These are phyloP conservation scores for Periconia macrospinosa DNA, from an alignment of 2,329 filamentous ascomycete species.

Conservation along the genomic window DNA sequence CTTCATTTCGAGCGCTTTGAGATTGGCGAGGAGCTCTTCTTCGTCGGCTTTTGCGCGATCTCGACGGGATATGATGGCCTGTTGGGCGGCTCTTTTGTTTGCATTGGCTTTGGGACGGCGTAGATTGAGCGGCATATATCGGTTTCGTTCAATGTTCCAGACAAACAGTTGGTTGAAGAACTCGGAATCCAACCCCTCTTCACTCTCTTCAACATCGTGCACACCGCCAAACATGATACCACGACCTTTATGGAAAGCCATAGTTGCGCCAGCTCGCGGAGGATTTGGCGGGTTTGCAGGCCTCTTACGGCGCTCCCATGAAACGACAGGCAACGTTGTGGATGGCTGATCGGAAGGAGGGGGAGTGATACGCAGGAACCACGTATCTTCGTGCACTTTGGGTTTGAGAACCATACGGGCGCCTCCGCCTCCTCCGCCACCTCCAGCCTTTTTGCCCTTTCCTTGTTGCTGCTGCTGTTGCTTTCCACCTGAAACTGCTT, in stretches of 20 bases:
- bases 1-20: conserved; percentile 82
- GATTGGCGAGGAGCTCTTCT: conserved; percentile 82
- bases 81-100: conserved; percentile 57
- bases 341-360: conserved; percentile 68
- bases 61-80: conserved; percentile 47
- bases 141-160: conserved; percentile 93
- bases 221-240: conserved; percentile 95
- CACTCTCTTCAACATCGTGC: conserved; percentile 86
- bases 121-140: conserved; percentile 83
- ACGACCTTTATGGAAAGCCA: conserved; percentile 90
- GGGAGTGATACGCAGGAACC: conserved; percentile 80
- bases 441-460: conserved; percentile 47
- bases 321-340: conserved; percentile 69
- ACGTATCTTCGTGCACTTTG: conserved; percentile 91
- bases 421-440: conserved; percentile 59
- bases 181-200: conserved; percentile 94
- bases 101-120: conserved; percentile 71
- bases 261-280: conserved; percentile 82
- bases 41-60: conserved; percentile 87
- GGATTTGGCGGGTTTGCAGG: conserved; percentile 87
- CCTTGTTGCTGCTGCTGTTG: conserved; percentile 60
- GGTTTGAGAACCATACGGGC: conserved; percentile 78
- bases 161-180: conserved; percentile 93
- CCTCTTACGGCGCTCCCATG: conserved; percentile 93
- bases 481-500: conserved; percentile 63